Evolutionary conservation across 345 rosid species (phyloP), one percentile per base, ranked within the genome.

Genomic region (Salix arbutifolia): DNA sequence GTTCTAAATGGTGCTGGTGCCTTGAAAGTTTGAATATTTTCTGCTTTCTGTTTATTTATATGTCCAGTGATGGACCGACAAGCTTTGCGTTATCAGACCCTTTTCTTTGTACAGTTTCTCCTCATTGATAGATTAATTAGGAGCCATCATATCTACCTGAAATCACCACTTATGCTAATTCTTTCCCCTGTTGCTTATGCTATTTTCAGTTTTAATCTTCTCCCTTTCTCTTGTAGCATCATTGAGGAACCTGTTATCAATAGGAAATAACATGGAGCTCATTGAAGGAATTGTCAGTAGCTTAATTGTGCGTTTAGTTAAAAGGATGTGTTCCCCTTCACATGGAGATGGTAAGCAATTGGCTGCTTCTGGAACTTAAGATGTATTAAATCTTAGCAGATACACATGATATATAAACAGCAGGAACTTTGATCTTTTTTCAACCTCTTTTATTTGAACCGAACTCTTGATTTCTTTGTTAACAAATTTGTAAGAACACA

Each of bases 321-420:
- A 85, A 83, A 89, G 85, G 85, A 92, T 94, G 91, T 91, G 88
- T 78, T 83, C 84, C 74, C 84, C 89, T 50, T 73, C 46, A 30
- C 83, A 81, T 78, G 78, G 61, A 82, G 86, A 82, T 72, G 92
- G 97, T 88, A 85, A 82, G 67, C 69, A 67, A 7, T 74, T 70
- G 48, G 73, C 30, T 44, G 38, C 40, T 33, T 33, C 33, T 44
- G 23, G 69, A 67, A 72, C 23, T 66, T 67, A 4, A 8, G 25
- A 26, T 53, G 14, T 28, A 19, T 13, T 11, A 44, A 53, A 53
- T 30, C 28, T 46, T 14, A 61, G 9, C 11, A 31, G 31, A 46
- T 62, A n/a, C 31, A n/a, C 28, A 5, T 26, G 30, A 17, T 28
- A 10, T 44, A 13, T 31, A 30, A 65, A 28, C 28, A n/a, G 31